Evolutionary conservation across 1,139 yeast species (phyloP), one percentile per base, ranked within the genome.

Genomic region (Sugiyamaella grinbergsii): DNA sequence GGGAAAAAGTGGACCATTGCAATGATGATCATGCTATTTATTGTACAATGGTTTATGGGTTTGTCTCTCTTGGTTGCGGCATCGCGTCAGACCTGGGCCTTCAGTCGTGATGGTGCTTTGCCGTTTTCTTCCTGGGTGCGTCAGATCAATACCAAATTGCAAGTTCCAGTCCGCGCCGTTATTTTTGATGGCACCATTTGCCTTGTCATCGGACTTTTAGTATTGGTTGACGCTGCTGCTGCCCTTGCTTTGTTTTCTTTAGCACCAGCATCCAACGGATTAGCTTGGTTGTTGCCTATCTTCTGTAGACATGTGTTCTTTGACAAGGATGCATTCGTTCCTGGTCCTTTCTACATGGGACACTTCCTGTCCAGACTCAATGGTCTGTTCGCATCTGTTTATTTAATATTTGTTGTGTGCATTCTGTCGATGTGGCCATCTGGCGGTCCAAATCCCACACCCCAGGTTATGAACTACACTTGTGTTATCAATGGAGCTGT

Each of bases 21-120:
- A 4, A 58, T 68, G 53, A 66, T 66, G 58, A 44, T 61, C 6
- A 49, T 67, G 49, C 55, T 66, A 52, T 56, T 61, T 32, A 54
- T 66, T 29, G 60, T 68, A 19, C 69, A 66, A 51, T 67, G 68
- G 62, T 78, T 83, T 49, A 84, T 84, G 88, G 89, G 88, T 4
- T 73, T 80, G 15, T 77, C 83, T 1, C 72, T 78, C 0, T 74
- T 87, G 28, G 86, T 95, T 0, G 87, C 96, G 0, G 91, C 94
- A 0, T 86, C 95, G 4, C 80, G 96, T 72, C 82, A 88, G 31
- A 85, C 91, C 0, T 89, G 82, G 71, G 89, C 95, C 11, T 83
- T 89, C 69, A 88, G 95, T 48, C 80, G 97, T 68, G 97, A 89
- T 66, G 90, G 86, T 42, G 96, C 94, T 0, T 71, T 89, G 44